phyloP scores from a whole-genome alignment of 2,329 filamentous ascomycete genomes.

The Trichoderma endophyticum region DNA sequence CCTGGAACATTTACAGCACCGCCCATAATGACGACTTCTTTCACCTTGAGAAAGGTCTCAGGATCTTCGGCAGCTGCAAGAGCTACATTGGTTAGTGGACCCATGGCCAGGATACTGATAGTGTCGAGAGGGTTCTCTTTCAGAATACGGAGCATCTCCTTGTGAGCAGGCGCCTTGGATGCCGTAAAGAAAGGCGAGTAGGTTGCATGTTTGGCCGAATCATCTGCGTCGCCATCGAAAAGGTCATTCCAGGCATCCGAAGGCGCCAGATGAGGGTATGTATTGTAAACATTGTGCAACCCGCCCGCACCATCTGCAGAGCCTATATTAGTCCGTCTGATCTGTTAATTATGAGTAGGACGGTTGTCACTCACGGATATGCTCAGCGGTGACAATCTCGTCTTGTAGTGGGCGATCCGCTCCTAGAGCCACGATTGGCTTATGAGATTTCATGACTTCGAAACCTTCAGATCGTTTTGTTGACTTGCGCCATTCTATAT shows the following conservation, averaged over 20 bases:
- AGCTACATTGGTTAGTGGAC: neutral
- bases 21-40: neutral
- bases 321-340: neutral
- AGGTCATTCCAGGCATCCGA: neutral
- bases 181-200: neutral
- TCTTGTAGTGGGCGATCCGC: neutral
- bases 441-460: neutral
- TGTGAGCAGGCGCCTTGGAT: neutral
- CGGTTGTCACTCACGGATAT: neutral
- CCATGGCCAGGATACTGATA: neutral
- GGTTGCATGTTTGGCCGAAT: rapidly evolving
- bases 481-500: neutral
- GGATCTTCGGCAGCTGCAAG: neutral
- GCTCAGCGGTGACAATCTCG: neutral
- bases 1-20: neutral
- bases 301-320: neutral
- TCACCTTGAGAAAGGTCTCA: neutral
- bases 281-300: neutral
- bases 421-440: neutral
- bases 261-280: neutral
- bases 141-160: neutral
- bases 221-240: neutral
- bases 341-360: neutral
- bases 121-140: neutral
- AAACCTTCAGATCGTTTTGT: neutral